Evolutionary conservation across 208 protist species (phyloP), one percentile per base, ranked within the genome.

Genomic region (Leishmania tarentolae): DNA sequence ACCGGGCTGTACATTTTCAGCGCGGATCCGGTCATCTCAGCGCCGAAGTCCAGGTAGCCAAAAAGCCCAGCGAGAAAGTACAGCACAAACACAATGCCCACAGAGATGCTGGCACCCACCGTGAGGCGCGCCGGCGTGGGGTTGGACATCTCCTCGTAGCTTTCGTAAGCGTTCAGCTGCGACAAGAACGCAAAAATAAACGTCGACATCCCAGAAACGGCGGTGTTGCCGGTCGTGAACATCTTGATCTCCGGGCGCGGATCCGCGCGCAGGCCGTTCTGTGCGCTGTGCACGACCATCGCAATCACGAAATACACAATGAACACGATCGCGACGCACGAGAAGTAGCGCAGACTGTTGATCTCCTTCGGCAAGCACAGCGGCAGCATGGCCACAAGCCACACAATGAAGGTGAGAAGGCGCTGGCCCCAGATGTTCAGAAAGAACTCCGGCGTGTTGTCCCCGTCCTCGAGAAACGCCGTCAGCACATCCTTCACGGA

Each of bases 51-150:
- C 17, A 92, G 59, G 80, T 96, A 96, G 28, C 92, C 94, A 83
- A 95, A 95, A 50, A 96, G 81, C n/a, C 94, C 93, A 4, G 87
- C 88, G n/a, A 93, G 79, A 73, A 93, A 84, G 87, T 97, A 97
- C 15, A 97, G 75, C 11, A 78, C 46, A 24, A 90, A 90, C 63
- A 89, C 93, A 17, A 94, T 56, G 35, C 65, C 28, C 15, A 92
- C 88, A n/a, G 88, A 86, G 2, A 93, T 50, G 31, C 65, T 76
- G 0, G 86, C 87, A 9, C 79, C 85, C 3, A 88, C 9, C 31
- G 89, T 90, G 86, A 97, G 94, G 21, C 85, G 82, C 19, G 68
- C 21, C n/a, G 87, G 82, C 15, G 83, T 88, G 5, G 86, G 89
- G 42, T 91, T 87, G 53, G 92, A 70, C 83, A 96, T 82, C 78